A percentile compares a stretch with the other conserved stretches of the same genome.
Conservation (phyloP, 106 monocot genomes). For the Alisma plantagoaquatica region DNA sequence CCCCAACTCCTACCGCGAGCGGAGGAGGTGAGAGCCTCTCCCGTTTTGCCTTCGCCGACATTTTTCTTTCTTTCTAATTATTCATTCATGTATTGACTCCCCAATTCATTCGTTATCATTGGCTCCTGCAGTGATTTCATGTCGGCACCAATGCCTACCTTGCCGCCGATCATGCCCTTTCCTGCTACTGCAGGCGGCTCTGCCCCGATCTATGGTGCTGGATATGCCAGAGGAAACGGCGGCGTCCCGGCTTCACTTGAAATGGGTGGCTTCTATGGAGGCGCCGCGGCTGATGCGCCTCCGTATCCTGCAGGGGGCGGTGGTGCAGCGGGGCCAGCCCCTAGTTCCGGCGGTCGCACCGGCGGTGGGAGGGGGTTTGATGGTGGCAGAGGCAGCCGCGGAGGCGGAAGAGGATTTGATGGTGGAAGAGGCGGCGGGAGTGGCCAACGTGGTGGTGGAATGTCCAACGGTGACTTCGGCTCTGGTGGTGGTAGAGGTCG, state of each 20-base stretch:
- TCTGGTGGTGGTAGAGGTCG: constrained; percentile 14
- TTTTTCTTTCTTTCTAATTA: neutral
- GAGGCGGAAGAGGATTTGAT: constrained; percentile 11
- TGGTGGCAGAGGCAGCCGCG: no score
- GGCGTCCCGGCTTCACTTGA: neutral
- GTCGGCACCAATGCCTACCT: constrained; percentile 6
- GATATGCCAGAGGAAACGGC: neutral
- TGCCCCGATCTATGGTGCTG: neutral
- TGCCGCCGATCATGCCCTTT: neutral
- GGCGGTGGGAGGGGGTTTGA: no score
- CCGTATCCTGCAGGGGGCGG: constrained; percentile 5
- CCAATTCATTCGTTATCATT: constrained; percentile 15
- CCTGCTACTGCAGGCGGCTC: constrained; percentile 1
- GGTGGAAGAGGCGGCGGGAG: constrained; percentile 2
- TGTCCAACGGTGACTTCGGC: constrained; percentile 12
- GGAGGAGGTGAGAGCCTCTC: constrained; percentile 32
- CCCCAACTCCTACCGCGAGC: constrained; percentile 61
- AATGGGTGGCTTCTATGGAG: neutral
- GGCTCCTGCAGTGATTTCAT: constrained; percentile 8
- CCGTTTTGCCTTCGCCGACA: neutral
- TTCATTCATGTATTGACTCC: neutral
- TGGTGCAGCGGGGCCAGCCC: neutral
- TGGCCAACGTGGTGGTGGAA: constrained; percentile 6
- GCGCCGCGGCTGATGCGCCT: neutral
- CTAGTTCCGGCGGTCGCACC: no score